Evolutionary conservation across 345 rosid genomes (phyloP), one percentile per base, ranked within the genome.

Genomic region (Melastoma malabathricum): DNA sequence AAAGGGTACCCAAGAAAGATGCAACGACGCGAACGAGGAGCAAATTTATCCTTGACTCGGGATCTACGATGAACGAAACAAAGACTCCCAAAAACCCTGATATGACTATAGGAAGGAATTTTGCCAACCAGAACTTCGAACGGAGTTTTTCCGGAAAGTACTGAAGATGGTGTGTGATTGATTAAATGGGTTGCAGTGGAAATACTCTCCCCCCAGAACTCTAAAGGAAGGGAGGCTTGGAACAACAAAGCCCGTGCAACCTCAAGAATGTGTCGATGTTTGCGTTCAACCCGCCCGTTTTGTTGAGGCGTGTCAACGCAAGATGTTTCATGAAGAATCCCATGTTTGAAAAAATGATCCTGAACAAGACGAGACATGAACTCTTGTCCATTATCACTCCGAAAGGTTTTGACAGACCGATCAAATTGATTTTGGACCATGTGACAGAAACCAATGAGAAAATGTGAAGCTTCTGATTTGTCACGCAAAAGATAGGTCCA

Each of bases 221-320:
- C 15, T 0, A 38, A 15, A 0, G 59, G 55, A 0, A 54, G 12
- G n/a, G 17, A 18, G 1, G 44, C 59, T 22, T 54, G 50, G 34
- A 61, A 54, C 0, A 10, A 25, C 0, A 61, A 15, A 9, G 50
- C 49, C 18, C 50, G 0, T 0, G 31, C 50, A 1, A 54, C 50
- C 3, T 61, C 55, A 0, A 61, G 17, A n/a, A 61, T 31, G 20
- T 61, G 59, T 0, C 17, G n/a, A 12, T 61, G 65, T 3, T 61
- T 61, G 4, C 54, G 8, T 23, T 61, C 55, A 3, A 47, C 55
- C 0, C 12, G 1, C 12, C 65, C 50, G 47, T 61, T 61, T 38
- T 61, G 46, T 47, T 61, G 55, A 1, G 44, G 59, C 1, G 59
- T 61, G 1, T 18, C 47, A 2, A 15, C 22, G 22, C 44, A 54